Percentiles rank a stretch among this genome's conserved stretches.
Conservation (phyloP, 306 rosid species). For the Hippophae gyantsensis region DNA sequence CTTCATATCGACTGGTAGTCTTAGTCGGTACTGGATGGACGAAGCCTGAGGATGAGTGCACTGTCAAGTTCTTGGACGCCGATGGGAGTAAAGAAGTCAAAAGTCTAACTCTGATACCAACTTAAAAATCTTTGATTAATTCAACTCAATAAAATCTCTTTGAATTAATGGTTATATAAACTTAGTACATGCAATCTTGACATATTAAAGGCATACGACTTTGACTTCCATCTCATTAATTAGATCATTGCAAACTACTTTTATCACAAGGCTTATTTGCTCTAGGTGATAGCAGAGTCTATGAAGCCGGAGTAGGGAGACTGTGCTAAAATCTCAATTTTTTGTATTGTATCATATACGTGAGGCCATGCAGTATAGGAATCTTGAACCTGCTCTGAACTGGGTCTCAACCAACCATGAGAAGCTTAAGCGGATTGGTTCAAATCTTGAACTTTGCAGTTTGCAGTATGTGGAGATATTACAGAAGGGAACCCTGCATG, state of each 20-base stretch:
- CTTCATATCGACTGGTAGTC: too few relatives aligned
- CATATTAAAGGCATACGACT: constrained; percentile 73
- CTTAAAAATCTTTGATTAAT: too few relatives aligned
- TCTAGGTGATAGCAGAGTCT: constrained; percentile 58
- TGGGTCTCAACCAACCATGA: constrained; percentile 55
- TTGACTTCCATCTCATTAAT: constrained; percentile 54
- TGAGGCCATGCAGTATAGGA: constrained; percentile 49
- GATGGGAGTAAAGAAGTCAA: too few relatives aligned
- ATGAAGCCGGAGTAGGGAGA: constrained; percentile 60
- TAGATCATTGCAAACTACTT: constrained; percentile 66
- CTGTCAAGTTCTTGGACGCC: too few relatives aligned
- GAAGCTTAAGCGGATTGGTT: constrained; percentile 43
- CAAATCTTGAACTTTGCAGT: constrained; percentile 52
- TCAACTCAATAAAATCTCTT: too few relatives aligned
- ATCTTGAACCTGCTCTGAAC: constrained; percentile 70
- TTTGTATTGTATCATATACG: constrained; percentile 59
- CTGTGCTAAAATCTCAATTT: constrained; percentile 47
- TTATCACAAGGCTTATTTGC: constrained; percentile 61
- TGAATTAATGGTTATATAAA: too few relatives aligned
- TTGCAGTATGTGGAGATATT: constrained; percentile 66
- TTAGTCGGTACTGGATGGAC: too few relatives aligned
- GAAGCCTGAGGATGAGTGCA: too few relatives aligned
- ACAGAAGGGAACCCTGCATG: constrained; percentile 42
- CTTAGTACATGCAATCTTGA: constrained; percentile 37
- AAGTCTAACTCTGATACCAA: too few relatives aligned